Conservation (phyloP, 2,329 filamentous ascomycete genomes). For the Fusarium illudens region DNA sequence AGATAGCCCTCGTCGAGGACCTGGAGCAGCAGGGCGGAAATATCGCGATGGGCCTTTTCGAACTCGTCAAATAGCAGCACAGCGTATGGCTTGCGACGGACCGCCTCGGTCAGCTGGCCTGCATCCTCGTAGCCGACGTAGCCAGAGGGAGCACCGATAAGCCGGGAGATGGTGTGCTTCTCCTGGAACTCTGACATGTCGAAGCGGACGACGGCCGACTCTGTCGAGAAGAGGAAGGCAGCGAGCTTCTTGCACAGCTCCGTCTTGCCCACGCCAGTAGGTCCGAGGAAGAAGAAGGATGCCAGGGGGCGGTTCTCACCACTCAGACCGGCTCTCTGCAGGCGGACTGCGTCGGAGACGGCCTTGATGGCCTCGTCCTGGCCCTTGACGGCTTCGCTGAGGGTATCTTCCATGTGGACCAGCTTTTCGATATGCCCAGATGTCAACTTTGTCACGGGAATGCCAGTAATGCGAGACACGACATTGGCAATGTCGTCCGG, state of each 20-base stretch:
- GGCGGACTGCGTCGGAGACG: slow-evolving; percentile 90
- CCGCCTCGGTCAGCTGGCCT: slow-evolving; percentile 93
- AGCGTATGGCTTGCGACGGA: slow-evolving; percentile 93
- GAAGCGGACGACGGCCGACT: slow-evolving; percentile 89
- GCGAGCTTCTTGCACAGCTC: slow-evolving; percentile 97
- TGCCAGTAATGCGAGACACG: slow-evolving; percentile 90
- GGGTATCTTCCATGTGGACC: slow-evolving; percentile 91
- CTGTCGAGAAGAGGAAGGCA: slow-evolving; percentile 90
- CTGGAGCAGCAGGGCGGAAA: slow-evolving; percentile 89
- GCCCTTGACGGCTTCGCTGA: slow-evolving; percentile 84
- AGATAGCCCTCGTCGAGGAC: slow-evolving; percentile 96
- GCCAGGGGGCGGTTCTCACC: slow-evolving; percentile 92
- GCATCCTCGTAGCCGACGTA: slow-evolving; percentile 98
- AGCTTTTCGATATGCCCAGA: slow-evolving; percentile 94
- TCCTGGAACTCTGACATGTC: slow-evolving; percentile 99
- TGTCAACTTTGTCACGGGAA: slow-evolving; percentile 91
- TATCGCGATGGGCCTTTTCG: slow-evolving; percentile 96
- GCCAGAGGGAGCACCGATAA: slow-evolving; percentile 92
- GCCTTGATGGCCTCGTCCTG: slow-evolving; percentile 94
- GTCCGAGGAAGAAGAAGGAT: slow-evolving; percentile 97
- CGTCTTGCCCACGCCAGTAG: slow-evolving; percentile 96
- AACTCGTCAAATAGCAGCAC: slow-evolving; percentile 97
- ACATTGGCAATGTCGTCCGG: slow-evolving; percentile 93
- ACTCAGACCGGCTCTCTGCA: slow-evolving; percentile 91
- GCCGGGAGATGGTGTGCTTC: slow-evolving; percentile 91